Base-by-base conservation (phyloP, 2,329 filamentous ascomycete species). In the Alternaria arbusti region DNA sequence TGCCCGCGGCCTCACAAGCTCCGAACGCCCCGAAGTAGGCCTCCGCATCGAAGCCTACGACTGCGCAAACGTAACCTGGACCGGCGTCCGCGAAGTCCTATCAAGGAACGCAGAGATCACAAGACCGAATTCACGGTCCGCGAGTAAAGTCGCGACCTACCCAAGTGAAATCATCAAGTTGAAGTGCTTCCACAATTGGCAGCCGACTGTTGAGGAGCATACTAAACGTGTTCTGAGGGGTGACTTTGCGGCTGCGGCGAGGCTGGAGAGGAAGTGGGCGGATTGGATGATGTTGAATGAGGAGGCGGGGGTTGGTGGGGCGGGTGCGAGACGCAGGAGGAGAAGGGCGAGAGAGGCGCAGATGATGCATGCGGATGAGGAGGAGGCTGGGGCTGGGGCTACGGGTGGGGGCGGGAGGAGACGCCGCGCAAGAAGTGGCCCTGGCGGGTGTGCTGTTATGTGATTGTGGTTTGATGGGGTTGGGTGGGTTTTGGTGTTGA, bases 151-250 rank as follows among this genome's bases (percentile, higher is more conserved):
- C 0, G 74, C 85, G 10, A 86, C 86, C 0, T 94, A 90, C 71
- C 92, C 93, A 0, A 87, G 88, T 1, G 90, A 97, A 76, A 88
- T 96, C 61, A 93, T 98, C 63, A 85, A 89, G 6, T 86, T 98
- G 46, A 97, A 97, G 80, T 97, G 94, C 80, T 98, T 95, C 83
- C 97, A 97, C 78, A 93, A 91, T 45, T 97, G 93, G 88, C 95
- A 98, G 81, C 92, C 93, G 82, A 97, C 94, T 0, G 94, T 97
- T 5, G 91, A 97, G 70, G 94, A 97, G 78, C 95, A 98, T 80
- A 94, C 90, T 57, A 95, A 94, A 82, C 88, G 94, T 5, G 92
- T 97, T 1, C 79, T 97, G 55, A 85, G 88, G 5, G 93, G 93
- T 7, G 92, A 97, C 65, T 86, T 93, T 62, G 84, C 85, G 0